These are phyloP conservation scores for Ulmus americana DNA, from an alignment of 331 rosid species.

Conservation along the genomic window DNA sequence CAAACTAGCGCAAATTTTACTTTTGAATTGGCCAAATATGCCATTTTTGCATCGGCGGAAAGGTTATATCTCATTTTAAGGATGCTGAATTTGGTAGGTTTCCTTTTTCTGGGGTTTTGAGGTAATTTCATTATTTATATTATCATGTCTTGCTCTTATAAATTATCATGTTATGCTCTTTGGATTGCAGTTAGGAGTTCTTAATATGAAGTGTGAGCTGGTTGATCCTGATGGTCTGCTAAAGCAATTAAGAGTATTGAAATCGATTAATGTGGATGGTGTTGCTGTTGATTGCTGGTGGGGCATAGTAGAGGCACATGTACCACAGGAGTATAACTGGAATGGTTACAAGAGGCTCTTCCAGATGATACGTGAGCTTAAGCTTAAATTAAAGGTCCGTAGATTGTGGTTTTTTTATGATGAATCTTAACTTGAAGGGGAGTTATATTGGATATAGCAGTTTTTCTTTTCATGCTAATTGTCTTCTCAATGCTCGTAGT, in stretches of 20 bases:
- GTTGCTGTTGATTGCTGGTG: constrained; percentile 96
- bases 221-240: constrained; percentile 82
- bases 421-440: too few species aligned
- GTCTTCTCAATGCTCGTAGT: neutral
- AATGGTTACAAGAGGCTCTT: constrained; percentile 89
- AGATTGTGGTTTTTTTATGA: neutral
- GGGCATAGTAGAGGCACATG: constrained; percentile 97
- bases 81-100: too few species aligned
- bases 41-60: too few species aligned
- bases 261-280: constrained; percentile 77
- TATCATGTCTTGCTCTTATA: too few species aligned
- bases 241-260: constrained; percentile 81
- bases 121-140: too few species aligned
- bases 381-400: constrained; percentile 82
- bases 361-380: constrained; percentile 76
- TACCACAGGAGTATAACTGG: constrained; percentile 95
- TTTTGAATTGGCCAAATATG: too few species aligned
- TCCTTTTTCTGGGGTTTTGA: too few species aligned
- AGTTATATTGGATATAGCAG: too few species aligned
- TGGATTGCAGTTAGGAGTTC: constrained; percentile 72
- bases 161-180: constrained; percentile 19
- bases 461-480: neutral
- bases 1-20: too few species aligned
- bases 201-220: constrained; percentile 87
- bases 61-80: too few species aligned